Conservation (phyloP, 139 green algal genomes). For the Pleodorina starrii region DNA sequence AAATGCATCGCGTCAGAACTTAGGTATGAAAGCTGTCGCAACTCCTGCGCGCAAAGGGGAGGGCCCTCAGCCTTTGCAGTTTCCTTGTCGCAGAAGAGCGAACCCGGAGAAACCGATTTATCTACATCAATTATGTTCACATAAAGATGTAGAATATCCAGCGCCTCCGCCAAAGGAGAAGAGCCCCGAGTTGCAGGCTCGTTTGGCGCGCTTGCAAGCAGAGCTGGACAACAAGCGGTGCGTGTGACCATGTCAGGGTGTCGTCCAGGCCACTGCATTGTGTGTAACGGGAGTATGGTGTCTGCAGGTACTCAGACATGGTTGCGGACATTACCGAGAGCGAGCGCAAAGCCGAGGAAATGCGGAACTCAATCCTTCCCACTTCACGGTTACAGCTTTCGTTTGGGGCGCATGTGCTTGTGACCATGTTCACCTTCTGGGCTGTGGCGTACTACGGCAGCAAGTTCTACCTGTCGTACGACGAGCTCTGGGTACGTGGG, state of each 20-base stretch:
- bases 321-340: slow-evolving; percentile 58
- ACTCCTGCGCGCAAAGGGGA: too few relatives aligned
- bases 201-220: slow-evolving; percentile 66
- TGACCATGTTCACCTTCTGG: slow-evolving; percentile 87
- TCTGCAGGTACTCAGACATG: slow-evolving; percentile 62
- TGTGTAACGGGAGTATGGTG: not conserved
- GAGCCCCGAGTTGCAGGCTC: slow-evolving; percentile 65
- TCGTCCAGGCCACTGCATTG: not conserved
- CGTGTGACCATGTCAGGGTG: not conserved
- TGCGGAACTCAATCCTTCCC: slow-evolving; percentile 56
- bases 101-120: slow-evolving; percentile 18
- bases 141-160: slow-evolving; percentile 55
- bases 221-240: slow-evolving; percentile 72
- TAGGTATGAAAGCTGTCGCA: too few relatives aligned
- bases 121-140: slow-evolving; percentile 62
- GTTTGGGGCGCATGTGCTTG: slow-evolving; percentile 84
- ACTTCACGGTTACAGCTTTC: slow-evolving; percentile 79
- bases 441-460: slow-evolving; percentile 74
- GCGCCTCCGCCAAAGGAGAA: slow-evolving; percentile 53
- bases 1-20: not conserved
- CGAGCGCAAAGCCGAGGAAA: slow-evolving; percentile 63
- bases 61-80: too few relatives aligned
- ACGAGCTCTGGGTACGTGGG: slow-evolving; percentile 65
- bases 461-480: slow-evolving; percentile 13
- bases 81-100: not conserved